Conservation (phyloP, 495 filamentous ascomycete genomes). For the Lophiostoma macrostomum region DNA sequence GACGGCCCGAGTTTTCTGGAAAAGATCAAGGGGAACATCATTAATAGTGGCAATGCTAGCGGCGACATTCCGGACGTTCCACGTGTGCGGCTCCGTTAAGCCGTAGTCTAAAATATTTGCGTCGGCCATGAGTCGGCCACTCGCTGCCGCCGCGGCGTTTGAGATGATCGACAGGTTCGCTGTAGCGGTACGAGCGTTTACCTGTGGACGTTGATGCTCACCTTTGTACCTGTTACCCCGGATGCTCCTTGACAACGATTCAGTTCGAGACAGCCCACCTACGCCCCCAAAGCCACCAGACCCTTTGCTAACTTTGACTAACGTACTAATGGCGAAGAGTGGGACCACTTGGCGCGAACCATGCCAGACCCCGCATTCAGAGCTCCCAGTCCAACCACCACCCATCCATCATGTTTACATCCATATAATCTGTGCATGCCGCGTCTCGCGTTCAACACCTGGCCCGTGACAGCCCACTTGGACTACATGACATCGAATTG, state of each 20-base stretch:
- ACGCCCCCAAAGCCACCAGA: too few relatives aligned
- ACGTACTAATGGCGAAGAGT: neutral
- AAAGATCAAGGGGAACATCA: neutral
- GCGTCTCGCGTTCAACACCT: neutral
- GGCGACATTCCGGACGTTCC: conserved; percentile 7
- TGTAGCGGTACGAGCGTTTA: neutral
- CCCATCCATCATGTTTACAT: conserved; percentile 9
- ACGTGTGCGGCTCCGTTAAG: conserved; percentile 2
- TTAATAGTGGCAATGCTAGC: conserved; percentile 13
- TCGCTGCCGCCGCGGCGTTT: neutral
- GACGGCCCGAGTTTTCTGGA: conserved; percentile 11
- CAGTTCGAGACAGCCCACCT: conserved; percentile 1
- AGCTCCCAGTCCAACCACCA: neutral
- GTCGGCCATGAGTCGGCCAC: conserved; percentile 1
- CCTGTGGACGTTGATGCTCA: neutral
- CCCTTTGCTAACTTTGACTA: conserved; percentile 7
- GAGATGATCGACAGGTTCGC: neutral
- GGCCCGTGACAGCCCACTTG: too few relatives aligned
- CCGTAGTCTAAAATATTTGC: conserved; percentile 1
- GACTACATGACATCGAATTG: too few relatives aligned
- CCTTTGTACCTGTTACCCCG: conserved; percentile 4
- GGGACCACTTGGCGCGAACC: conserved; percentile 20
- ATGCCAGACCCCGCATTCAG: conserved; percentile 10
- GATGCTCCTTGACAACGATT: conserved; percentile 5
- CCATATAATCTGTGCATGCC: conserved; percentile 8